Percentiles rank a stretch among this genome's conserved stretches.
Evolutionary conservation across 768 basidiomycete genomes (phyloP).

Genomic region (Trichaptum fuscoviolaceum): DNA sequence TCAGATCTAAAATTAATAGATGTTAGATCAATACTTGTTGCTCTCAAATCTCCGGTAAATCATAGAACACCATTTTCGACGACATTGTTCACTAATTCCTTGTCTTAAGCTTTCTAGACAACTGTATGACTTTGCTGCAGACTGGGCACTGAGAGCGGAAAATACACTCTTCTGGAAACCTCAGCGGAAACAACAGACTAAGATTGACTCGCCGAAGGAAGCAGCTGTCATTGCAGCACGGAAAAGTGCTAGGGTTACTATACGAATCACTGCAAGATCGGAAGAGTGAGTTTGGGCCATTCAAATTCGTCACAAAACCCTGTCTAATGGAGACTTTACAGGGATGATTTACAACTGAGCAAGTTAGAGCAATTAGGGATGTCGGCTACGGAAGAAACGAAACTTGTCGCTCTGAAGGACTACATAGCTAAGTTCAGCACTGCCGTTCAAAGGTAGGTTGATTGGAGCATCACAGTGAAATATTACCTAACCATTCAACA

Average conservation of each 20-base stretch:
- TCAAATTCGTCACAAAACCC: background rate
- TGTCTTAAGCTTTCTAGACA: slow-evolving; percentile 48
- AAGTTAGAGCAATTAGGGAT: slow-evolving; percentile 88
- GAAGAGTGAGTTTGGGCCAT: slow-evolving; percentile 65
- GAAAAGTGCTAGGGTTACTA: slow-evolving; percentile 41
- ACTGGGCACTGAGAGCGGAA: slow-evolving; percentile 85
- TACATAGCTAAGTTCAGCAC: slow-evolving; percentile 83
- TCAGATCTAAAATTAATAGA: slow-evolving; percentile 75
- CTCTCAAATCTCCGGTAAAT: slow-evolving; percentile 75
- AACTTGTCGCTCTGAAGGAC: slow-evolving; percentile 83
- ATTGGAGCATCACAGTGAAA: background rate
- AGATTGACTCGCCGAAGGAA: slow-evolving; percentile 64
- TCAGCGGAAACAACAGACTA: slow-evolving; percentile 35
- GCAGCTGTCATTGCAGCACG: slow-evolving; percentile 58
- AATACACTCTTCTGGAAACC: slow-evolving; percentile 76
- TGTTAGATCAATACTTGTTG: slow-evolving; percentile 66
- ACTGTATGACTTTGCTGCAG: slow-evolving; percentile 78
- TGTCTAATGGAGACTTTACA: slow-evolving; percentile 24
- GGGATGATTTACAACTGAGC: slow-evolving; percentile 70
- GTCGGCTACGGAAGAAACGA: slow-evolving; percentile 73
- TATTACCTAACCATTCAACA: slow-evolving; percentile 21
- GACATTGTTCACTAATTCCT: slow-evolving; percentile 5
- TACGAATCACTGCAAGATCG: slow-evolving; percentile 43
- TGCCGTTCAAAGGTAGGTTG: slow-evolving; percentile 63
- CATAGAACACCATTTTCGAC: background rate